Conservation (phyloP, 2,329 filamentous ascomycete species). For the Zymoseptoria passerinii region DNA sequence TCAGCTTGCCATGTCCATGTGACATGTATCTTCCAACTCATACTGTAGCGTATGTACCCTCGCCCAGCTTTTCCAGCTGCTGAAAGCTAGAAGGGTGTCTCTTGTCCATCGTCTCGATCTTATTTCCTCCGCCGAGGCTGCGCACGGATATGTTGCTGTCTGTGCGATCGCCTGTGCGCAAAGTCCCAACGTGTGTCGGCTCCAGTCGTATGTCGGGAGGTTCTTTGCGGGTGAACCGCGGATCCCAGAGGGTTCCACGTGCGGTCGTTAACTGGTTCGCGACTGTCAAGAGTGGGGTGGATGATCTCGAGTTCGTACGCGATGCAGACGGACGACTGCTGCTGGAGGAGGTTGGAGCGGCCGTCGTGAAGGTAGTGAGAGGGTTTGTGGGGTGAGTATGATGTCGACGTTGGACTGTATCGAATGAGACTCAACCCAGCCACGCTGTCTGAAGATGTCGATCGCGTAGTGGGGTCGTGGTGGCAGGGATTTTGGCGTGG, state of each 20-base stretch:
- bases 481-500: neutral
- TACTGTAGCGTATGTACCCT: conserved; percentile 97
- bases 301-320: conserved; percentile 6
- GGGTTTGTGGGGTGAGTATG: neutral
- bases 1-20: neutral
- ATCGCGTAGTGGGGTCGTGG: neutral
- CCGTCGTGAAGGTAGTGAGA: conserved; percentile 7
- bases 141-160: conserved; percentile 45
- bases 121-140: conserved; percentile 38
- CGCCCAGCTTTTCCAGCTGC: conserved; percentile 95
- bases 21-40: neutral
- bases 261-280: conserved; percentile 39
- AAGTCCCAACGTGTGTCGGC: conserved; percentile 43
- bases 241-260: conserved; percentile 44
- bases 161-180: conserved; percentile 39
- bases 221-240: conserved; percentile 36
- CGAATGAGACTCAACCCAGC: neutral
- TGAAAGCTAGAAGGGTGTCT: conserved; percentile 97
- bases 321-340: conserved; percentile 4
- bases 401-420: neutral
- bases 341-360: conserved; percentile 12
- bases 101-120: conserved; percentile 63
- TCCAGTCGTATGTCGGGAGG: conserved; percentile 39
- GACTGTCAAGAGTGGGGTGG: conserved; percentile 9
- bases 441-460: neutral